Evolutionary conservation across 164 flowering plant genomes (phyloP).

Genomic region (Stephania cephalantha): DNA sequence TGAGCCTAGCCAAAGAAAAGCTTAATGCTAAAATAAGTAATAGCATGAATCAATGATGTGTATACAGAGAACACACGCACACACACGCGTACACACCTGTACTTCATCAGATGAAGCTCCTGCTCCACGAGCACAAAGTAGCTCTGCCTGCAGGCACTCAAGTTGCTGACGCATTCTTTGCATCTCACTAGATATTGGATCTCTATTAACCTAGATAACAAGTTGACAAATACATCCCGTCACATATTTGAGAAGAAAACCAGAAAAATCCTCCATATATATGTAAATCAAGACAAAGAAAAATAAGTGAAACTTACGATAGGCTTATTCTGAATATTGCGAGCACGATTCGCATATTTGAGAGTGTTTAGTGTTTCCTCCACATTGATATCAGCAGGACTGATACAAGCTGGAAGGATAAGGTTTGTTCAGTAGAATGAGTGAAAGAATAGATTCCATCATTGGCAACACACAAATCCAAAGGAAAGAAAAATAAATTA

Average conservation of each 20-base stretch:
- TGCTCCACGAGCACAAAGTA: constrained; percentile 76
- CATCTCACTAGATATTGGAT: constrained; percentile 88
- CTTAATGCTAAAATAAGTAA: neutral
- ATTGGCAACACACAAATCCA: neutral
- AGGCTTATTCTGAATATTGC: constrained; percentile 96
- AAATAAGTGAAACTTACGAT: constrained; percentile 53
- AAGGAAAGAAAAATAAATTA: neutral
- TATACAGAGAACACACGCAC: neutral
- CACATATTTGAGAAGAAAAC: neutral
- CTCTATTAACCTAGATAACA: constrained; percentile 72
- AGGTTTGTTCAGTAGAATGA: neutral
- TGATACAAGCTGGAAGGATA: constrained; percentile 75
- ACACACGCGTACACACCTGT: constrained; percentile 41
- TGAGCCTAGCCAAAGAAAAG: neutral
- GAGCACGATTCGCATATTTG: constrained; percentile 98
- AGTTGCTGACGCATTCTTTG: constrained; percentile 91
- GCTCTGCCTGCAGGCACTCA: constrained; percentile 83
- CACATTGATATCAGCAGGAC: constrained; percentile 98
- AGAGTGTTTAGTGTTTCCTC: constrained; percentile 98
- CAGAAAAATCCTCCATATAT: neutral
- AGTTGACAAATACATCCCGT: neutral
- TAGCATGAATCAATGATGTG: neutral
- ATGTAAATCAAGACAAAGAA: neutral
- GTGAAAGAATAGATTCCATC: neutral
- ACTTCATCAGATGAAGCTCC: constrained; percentile 74